Evolutionary conservation across 139 green algal genomes (phyloP), one percentile per base, ranked within the genome.

Genomic region (Chlamydomonas schloesseri): DNA sequence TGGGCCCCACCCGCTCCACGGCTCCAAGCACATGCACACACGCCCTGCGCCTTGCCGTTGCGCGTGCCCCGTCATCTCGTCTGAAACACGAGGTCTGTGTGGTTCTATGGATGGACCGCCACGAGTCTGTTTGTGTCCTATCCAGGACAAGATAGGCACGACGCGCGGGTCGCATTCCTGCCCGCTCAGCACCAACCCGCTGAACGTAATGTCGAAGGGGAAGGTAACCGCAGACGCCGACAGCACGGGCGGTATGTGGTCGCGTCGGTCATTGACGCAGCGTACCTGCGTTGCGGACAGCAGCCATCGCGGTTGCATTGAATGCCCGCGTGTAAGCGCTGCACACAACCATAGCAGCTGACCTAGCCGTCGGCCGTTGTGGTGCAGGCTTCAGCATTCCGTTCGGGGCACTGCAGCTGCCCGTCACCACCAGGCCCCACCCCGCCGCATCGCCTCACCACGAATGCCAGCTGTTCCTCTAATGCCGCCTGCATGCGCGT

Each of bases 211-310:
- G 81, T 99, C 97, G 90, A 97, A 99, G 46, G 97, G 96, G 88
- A 98, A 99, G 42, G 93, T 97, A 29, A 96, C 86, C 11, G 93
- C 82, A 0, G 92, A 83, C 21, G 86, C 74, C 28, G 91, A 95
- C 21, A 96, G 90, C 18, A 99, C 96, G 0, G 97, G 96, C 2
- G 97, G 97, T 37, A 99, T 96, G 93, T 98, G 96, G 72, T 97
- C 96, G 24, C 95, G 92, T 80, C 93, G 93, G 28, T 97, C 94
- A 89, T 98, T 98, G 36, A 97, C 94, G 50, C 88, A 74, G 21
- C 81, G 86, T 10, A 84, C 64, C 78, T 84, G 98, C 81, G 3
- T 97, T 91, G 29, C 80, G 37, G 3, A 73, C 18, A 36, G 31
- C 14, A 47, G 73, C 42, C n/a, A n/a, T n/a, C 42, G 42, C 42